Percentiles rank a stretch among this genome's conserved stretches.
These are phyloP conservation scores for Fusarium compactum DNA, from an alignment of 2,329 filamentous ascomycete species.

Conservation along the genomic window DNA sequence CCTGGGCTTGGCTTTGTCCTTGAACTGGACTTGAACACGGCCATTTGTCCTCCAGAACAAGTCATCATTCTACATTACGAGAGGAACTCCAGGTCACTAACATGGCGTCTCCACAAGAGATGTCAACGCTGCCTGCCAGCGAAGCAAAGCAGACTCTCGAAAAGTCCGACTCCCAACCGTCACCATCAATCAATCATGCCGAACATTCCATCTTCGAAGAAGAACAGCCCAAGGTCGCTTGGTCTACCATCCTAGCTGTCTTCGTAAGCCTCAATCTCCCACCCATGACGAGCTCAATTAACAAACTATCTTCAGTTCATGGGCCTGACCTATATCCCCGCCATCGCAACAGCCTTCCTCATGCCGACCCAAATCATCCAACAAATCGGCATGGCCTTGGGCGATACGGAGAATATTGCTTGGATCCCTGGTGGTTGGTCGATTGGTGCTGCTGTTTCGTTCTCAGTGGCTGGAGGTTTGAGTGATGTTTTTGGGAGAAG, in stretches of 20 bases:
- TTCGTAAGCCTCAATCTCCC: neutral
- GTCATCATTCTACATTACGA: neutral
- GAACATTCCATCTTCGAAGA: neutral
- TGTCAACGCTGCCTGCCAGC: neutral
- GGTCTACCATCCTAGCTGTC: slow-evolving; percentile 13
- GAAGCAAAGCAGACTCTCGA: neutral
- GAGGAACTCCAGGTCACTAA: neutral
- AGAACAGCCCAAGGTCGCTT: neutral
- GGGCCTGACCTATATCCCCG: slow-evolving; percentile 15
- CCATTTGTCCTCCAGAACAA: neutral
- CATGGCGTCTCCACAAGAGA: slow-evolving; percentile 1
- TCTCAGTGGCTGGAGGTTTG: slow-evolving; percentile 11
- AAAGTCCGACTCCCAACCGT: neutral
- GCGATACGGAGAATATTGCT: slow-evolving; percentile 9
- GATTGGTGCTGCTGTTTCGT: slow-evolving; percentile 9
- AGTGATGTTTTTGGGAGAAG: slow-evolving; percentile 19
- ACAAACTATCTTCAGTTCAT: neutral
- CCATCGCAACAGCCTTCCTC: slow-evolving; percentile 14
- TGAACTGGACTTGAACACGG: rapidly evolving
- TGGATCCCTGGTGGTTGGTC: slow-evolving; percentile 25
- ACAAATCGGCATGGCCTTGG: slow-evolving; percentile 10
- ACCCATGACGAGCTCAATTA: too few species aligned
- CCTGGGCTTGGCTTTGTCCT: neutral
- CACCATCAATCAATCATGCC: neutral
- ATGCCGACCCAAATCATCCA: slow-evolving; percentile 21